A percentile compares a stretch with the other conserved stretches of the same genome.
phyloP scores from a whole-genome alignment of 192 early-diverging fungal genomes.

The Mortierella claussenii region DNA sequence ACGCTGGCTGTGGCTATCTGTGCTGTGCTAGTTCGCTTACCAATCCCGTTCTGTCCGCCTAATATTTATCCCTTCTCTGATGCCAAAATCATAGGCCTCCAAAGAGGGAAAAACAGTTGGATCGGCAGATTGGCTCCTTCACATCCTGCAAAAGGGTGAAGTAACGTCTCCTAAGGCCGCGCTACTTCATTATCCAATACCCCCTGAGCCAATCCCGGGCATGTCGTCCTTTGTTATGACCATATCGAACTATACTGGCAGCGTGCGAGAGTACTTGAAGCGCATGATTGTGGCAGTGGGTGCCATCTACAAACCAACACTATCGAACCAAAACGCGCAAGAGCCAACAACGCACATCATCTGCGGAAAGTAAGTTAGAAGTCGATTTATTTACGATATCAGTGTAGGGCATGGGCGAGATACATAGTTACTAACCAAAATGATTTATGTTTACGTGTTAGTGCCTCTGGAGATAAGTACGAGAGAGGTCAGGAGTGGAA shows the following conservation, averaged over 20 bases:
- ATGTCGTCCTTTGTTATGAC: slow-evolving; percentile 66
- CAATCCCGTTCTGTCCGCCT: no score
- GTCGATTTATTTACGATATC: background rate
- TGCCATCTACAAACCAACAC: slow-evolving; percentile 67
- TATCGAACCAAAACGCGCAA: slow-evolving; percentile 53
- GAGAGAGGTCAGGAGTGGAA: slow-evolving; percentile 70
- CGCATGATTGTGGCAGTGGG: slow-evolving; percentile 71
- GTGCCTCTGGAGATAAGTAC: slow-evolving; percentile 74
- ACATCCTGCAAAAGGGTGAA: slow-evolving; percentile 51
- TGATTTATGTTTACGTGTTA: slow-evolving; percentile 22
- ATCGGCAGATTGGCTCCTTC: slow-evolving; percentile 62
- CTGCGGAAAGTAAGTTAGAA: slow-evolving; percentile 63
- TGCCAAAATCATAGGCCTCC: slow-evolving; percentile 46
- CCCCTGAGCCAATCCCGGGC: slow-evolving; percentile 55
- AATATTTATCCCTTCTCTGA: no score
- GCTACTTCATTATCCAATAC: slow-evolving; percentile 68
- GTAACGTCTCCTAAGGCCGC: slow-evolving; percentile 56
- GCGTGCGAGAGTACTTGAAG: slow-evolving; percentile 71
- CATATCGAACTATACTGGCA: slow-evolving; percentile 76
- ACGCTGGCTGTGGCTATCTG: background rate
- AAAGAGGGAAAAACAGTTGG: slow-evolving; percentile 60
- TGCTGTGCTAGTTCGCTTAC: no score
- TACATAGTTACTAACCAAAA: background rate
- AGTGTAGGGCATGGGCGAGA: background rate
- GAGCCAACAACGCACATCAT: slow-evolving; percentile 80